Conservation (phyloP, 106 monocot species). For the Iris macrosiphon region DNA sequence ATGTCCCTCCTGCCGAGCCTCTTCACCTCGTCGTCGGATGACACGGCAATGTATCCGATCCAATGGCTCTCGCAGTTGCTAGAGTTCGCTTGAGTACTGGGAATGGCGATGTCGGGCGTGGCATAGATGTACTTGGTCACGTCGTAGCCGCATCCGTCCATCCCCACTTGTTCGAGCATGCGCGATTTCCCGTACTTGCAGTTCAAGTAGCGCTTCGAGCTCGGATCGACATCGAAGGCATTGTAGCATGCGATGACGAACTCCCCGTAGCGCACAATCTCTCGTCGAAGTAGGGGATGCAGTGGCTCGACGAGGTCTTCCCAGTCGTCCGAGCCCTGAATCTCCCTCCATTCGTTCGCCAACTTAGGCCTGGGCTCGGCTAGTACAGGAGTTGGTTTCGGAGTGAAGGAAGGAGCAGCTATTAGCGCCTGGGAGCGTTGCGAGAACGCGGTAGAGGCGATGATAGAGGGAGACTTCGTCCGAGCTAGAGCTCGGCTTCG, state of each 20-base stretch:
- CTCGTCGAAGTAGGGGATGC: conserved; percentile 33
- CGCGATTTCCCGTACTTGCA: conserved; percentile 34
- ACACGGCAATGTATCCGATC: conserved; percentile 54
- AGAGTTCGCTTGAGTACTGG: no score
- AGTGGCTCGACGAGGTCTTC: conserved; percentile 28
- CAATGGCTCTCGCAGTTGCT: conserved; percentile 35
- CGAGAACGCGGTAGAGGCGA: no score
- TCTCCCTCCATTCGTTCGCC: conserved; percentile 37
- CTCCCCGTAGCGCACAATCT: conserved; percentile 48
- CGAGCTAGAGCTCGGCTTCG: no score
- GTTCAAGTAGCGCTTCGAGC: conserved; percentile 41
- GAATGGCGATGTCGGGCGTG: conserved; percentile 27
- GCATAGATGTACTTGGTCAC: conserved; percentile 52
- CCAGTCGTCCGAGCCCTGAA: conserved; percentile 56
- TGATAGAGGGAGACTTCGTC: no score
- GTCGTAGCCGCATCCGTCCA: conserved; percentile 26
- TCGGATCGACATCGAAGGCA: conserved; percentile 42
- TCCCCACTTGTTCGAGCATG: conserved; percentile 22
- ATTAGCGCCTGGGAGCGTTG: no score
- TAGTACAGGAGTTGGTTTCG: no score
- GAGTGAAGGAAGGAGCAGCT: no score
- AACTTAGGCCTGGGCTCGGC: no score
- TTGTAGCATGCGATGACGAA: conserved; percentile 48
- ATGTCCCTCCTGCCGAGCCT: conserved; percentile 41
- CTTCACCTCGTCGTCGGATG: conserved; percentile 14